Percentiles rank a stretch among this genome's conserved stretches.
Evolutionary conservation across 345 rosid species (phyloP).

Genomic region (Eucalyptus pauciflora): DNA sequence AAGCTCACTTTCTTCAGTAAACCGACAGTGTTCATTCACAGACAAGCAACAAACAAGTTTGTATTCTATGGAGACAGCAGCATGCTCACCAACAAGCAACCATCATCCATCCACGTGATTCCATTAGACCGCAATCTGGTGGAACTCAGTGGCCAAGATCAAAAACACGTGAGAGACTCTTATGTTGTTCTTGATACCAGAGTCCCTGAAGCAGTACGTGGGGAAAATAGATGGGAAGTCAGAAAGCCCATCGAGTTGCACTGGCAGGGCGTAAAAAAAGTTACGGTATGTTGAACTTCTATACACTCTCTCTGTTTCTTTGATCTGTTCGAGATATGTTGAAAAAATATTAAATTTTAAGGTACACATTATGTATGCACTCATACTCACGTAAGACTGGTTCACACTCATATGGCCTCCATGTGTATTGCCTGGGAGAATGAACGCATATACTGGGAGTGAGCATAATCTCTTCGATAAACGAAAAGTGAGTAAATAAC

Average conservation of each 20-base stretch:
- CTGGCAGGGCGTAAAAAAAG: background rate
- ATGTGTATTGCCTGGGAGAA: background rate
- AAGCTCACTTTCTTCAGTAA: conserved; percentile 40
- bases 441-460: background rate
- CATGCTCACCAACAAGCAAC: conserved; percentile 11
- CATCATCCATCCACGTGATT: conserved; percentile 4
- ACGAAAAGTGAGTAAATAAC: background rate
- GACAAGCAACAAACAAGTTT: conserved; percentile 40
- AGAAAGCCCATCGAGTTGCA: conserved; percentile 25
- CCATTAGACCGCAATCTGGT: background rate
- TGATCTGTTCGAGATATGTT: background rate
- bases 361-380: background rate
- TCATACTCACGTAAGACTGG: background rate
- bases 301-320: background rate
- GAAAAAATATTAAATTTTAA: no score
- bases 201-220: conserved; percentile 31
- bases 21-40: conserved; percentile 25
- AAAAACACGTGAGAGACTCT: conserved; percentile 33
- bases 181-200: conserved; percentile 32
- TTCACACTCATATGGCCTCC: background rate
- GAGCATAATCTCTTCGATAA: background rate
- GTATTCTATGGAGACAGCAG: conserved; percentile 17
- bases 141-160: conserved; percentile 27
- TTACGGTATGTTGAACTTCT: background rate
- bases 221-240: conserved; percentile 37